A percentile compares a stretch with the other conserved stretches of the same genome.
Conservation (phyloP, 2,329 filamentous ascomycete genomes). For the Botrytis fabae region DNA sequence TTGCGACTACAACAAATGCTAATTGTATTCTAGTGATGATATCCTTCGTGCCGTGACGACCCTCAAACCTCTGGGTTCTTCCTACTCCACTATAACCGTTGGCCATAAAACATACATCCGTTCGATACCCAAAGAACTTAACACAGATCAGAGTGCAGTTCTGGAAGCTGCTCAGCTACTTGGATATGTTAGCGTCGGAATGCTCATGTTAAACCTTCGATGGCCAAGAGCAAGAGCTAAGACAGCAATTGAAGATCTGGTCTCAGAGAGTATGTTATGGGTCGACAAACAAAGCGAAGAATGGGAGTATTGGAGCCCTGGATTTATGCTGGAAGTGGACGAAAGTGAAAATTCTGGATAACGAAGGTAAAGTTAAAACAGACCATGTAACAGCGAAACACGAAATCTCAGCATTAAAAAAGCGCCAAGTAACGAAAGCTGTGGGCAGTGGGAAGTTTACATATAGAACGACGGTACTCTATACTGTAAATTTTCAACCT, state of each 20-base stretch:
- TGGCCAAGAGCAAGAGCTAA: constrained; percentile 85
- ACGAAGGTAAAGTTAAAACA: constrained; percentile 11
- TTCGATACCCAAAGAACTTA: constrained; percentile 91
- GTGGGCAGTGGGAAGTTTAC: neutral
- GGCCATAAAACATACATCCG: constrained; percentile 85
- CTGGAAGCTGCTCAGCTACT: constrained; percentile 88
- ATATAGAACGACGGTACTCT: neutral
- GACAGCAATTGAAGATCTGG: constrained; percentile 86
- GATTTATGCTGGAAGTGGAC: constrained; percentile 57
- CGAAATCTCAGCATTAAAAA: neutral
- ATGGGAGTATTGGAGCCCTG: constrained; percentile 91
- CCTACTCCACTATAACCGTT: constrained; percentile 81
- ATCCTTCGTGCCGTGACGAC: constrained; percentile 86
- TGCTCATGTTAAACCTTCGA: constrained; percentile 80
- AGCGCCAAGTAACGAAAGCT: neutral
- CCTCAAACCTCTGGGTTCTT: constrained; percentile 81
- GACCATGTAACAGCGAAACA: neutral
- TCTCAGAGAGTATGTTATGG: constrained; percentile 90
- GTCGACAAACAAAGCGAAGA: constrained; percentile 83
- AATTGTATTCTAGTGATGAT: constrained; percentile 63
- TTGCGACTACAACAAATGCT: constrained; percentile 4
- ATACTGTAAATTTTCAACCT: neutral
- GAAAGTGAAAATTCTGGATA: constrained; percentile 27
- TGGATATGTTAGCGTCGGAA: constrained; percentile 85
- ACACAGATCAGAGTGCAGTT: constrained; percentile 88